These are phyloP conservation scores for Tolypocladium amazonense DNA, from an alignment of 2,329 filamentous ascomycete species.

Conservation along the genomic window DNA sequence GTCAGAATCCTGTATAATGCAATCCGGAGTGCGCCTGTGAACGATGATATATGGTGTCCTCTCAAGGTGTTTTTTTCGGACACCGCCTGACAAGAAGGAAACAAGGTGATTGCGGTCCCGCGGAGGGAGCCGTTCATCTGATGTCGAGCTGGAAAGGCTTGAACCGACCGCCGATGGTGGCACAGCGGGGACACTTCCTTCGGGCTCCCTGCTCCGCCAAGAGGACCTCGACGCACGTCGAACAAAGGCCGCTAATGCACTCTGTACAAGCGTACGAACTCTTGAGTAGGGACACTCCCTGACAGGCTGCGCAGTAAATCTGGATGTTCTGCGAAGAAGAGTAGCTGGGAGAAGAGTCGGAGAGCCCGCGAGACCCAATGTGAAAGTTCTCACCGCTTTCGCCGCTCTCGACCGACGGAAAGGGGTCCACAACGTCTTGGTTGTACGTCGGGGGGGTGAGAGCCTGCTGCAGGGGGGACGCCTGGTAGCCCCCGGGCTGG, in stretches of 20 bases:
- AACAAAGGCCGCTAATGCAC: slow-evolving; percentile 88
- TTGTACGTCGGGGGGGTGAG: slow-evolving; percentile 72
- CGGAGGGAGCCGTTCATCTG: slow-evolving; percentile 4
- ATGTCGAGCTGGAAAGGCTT: slow-evolving; percentile 82
- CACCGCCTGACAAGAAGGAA: neutral
- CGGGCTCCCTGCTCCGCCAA: slow-evolving; percentile 66
- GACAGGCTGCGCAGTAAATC: slow-evolving; percentile 87
- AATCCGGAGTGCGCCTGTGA: neutral
- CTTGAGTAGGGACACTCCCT: slow-evolving; percentile 62
- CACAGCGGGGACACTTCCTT: slow-evolving; percentile 69
- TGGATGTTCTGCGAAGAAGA: slow-evolving; percentile 65
- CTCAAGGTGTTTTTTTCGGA: neutral
- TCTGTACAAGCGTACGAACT: slow-evolving; percentile 92
- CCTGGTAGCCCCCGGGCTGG: slow-evolving; percentile 62
- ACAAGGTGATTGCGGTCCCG: neutral
- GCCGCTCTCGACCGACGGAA: slow-evolving; percentile 79
- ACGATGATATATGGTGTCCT: neutral
- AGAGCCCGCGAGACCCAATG: slow-evolving; percentile 54
- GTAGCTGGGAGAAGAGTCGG: slow-evolving; percentile 63
- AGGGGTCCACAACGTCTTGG: slow-evolving; percentile 62
- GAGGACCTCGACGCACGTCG: slow-evolving; percentile 73
- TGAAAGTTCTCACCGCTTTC: slow-evolving; percentile 63
- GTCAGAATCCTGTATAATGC: neutral
- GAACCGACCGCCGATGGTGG: slow-evolving; percentile 68
- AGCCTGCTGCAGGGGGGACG: slow-evolving; percentile 82